Conservation (phyloP, 2,329 filamentous ascomycete genomes). For the Aquanectria penicillioides region DNA sequence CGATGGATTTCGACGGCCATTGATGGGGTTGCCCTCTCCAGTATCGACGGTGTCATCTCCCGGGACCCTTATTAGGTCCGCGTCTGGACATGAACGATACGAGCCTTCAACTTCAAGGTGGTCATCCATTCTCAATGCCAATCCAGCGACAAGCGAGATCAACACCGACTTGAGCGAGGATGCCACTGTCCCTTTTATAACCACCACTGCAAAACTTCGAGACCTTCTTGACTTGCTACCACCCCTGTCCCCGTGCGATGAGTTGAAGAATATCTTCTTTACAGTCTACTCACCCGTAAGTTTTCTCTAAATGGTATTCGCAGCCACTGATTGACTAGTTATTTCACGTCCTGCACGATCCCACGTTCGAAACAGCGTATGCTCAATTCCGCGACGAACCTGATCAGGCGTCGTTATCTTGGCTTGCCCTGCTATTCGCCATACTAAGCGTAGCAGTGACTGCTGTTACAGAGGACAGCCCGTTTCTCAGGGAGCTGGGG, state of each 20-base stretch:
- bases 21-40: not conserved
- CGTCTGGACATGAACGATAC: slow-evolving; percentile 22
- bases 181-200: not conserved
- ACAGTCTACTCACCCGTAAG: slow-evolving; percentile 2
- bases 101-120: slow-evolving; percentile 19
- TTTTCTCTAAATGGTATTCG: not conserved
- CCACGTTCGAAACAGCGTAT: slow-evolving; percentile 3
- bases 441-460: slow-evolving; percentile 2
- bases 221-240: not conserved
- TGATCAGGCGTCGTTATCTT: not conserved
- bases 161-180: not conserved
- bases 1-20: no score
- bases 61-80: slow-evolving; percentile 15
- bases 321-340: no score
- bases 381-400: not conserved
- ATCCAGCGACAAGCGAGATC: not conserved
- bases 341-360: slow-evolving; percentile 9
- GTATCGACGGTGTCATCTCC: not conserved
- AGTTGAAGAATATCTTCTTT: slow-evolving; percentile 2
- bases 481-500: not conserved
- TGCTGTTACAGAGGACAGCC: not conserved
- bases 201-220: not conserved
- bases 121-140: slow-evolving; percentile 15
- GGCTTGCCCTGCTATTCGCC: slow-evolving; percentile 1
- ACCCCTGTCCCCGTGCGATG: not conserved